Base-by-base conservation (phyloP, 208 protist species). In the Crithidia expoeki region DNA sequence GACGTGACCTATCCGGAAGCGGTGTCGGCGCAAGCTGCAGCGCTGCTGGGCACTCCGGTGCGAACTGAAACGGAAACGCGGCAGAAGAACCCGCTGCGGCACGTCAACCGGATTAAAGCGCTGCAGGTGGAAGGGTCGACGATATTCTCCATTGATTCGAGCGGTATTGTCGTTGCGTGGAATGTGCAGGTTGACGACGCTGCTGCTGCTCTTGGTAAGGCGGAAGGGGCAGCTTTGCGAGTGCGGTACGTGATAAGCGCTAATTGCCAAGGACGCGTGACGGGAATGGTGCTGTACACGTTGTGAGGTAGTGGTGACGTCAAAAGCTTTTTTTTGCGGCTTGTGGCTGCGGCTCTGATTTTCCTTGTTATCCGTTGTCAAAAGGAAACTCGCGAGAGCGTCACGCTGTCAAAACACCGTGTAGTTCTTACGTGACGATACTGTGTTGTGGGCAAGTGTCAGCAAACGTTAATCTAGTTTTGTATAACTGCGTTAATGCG, bases 241-340 rank as follows among this genome's bases (percentile, higher is more conserved):
- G 70, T 91, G 40, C 17, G 46, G 21, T 92, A 85, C 64, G 60
- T 88, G 28, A 81, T 74, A 17, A 92, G 85, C 38, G 89, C 85
- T 14, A 94, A 94, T 68, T 94, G 85, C 58, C 80, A 88, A 21
- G 89, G 89, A 14, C 80, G 89, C 21, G 79, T 83, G 1, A 94
- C 85, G 6, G 80, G 76, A 16, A 86, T 91, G 79, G 67, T 67
- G 49, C 50, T 73, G 19, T 73, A 67, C 28, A 63, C 61, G 51
- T 68, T 55, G 9, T 86, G 38, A 58, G 21, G 38, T 69, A 84
- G 23, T 21, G 9, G 12, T 52, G 40, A n/a, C n/a, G n/a, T n/a
- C n/a, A n/a, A n/a, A n/a, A n/a, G n/a, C n/a, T n/a, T n/a, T n/a
- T n/a, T n/a, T n/a, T n/a, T n/a, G n/a, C n/a, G n/a, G n/a, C n/a